Evolutionary conservation across 176 grass and related monocot genomes (phyloP).

Genomic region (Triticum urartu): DNA sequence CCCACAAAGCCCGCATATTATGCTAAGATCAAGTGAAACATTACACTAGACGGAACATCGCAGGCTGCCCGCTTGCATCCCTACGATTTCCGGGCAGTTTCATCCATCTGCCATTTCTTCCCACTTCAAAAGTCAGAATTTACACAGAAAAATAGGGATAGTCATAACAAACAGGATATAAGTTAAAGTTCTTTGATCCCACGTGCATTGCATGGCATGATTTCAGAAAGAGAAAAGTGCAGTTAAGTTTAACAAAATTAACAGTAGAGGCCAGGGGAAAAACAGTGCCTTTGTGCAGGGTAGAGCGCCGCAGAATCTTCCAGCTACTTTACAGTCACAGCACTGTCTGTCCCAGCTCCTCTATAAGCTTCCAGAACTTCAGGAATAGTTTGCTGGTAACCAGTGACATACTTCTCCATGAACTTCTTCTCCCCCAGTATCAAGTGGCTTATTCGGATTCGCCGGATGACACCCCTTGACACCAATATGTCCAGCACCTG

Average conservation of each 20-base stretch:
- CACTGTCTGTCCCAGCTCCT: conserved; percentile 1
- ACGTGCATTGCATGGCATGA: conserved; percentile 4
- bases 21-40: neutral
- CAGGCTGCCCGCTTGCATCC: neutral
- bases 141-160: neutral
- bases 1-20: neutral
- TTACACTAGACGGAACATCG: neutral
- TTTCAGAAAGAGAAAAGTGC: neutral
- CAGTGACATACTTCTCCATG: conserved; percentile 33
- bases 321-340: neutral
- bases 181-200: neutral
- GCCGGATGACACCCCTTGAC: conserved; percentile 28
- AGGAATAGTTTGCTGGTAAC: conserved; percentile 34
- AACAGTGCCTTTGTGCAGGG: conserved; percentile 19
- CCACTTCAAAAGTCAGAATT: neutral
- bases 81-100: neutral
- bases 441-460: conserved; percentile 9
- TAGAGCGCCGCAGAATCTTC: neutral
- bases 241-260: neutral
- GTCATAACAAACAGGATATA: neutral
- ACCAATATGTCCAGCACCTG: conserved; percentile 37
- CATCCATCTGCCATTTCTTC: neutral
- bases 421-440: conserved; percentile 30
- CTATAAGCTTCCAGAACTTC: conserved; percentile 42
- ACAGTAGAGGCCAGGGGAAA: neutral